A percentile compares a stretch with the other conserved stretches of the same genome.
Evolutionary conservation across 768 basidiomycete species (phyloP).

Genomic region (Gelatoporia subvermispora): DNA sequence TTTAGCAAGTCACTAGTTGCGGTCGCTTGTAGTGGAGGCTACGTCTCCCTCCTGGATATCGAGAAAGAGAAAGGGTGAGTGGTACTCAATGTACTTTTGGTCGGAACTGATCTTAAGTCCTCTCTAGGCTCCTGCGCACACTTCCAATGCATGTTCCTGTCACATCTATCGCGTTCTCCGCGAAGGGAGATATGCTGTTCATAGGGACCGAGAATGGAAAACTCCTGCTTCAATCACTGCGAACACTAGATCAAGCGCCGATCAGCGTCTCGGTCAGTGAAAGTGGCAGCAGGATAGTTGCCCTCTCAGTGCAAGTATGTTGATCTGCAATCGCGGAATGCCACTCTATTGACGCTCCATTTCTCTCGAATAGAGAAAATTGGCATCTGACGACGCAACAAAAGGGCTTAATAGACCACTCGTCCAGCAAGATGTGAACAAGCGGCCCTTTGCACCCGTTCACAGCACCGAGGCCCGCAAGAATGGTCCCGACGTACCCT

Average conservation of each 20-base stretch:
- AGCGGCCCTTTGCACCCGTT: background rate
- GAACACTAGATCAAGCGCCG: conserved; percentile 61
- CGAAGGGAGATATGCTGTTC: conserved; percentile 64
- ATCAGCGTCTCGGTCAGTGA: conserved; percentile 49
- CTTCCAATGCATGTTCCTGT: conserved; percentile 48
- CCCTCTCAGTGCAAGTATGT: conserved; percentile 55
- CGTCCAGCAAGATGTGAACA: conserved; percentile 19
- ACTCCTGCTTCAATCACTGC: conserved; percentile 59
- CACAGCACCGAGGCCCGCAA: background rate
- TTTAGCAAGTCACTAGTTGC: conserved; percentile 74
- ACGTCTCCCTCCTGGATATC: conserved; percentile 58
- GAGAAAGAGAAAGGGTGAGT: conserved; percentile 71
- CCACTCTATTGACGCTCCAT: background rate
- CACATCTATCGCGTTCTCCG: conserved; percentile 62
- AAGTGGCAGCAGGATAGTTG: conserved; percentile 41
- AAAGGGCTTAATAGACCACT: conserved; percentile 18
- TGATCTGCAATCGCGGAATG: background rate
- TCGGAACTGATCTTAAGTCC: too few species aligned
- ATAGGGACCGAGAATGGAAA: conserved; percentile 61
- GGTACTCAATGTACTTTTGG: background rate
- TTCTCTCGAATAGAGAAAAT: conserved; percentile 16
- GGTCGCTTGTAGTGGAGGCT: conserved; percentile 48
- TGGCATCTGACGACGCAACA: conserved; percentile 11
- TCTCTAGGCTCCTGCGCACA: conserved; percentile 51
- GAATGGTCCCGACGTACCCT: background rate